Conservation (phyloP, 2,329 filamentous ascomycete genomes). For the Colletotrichum tofieldiae region DNA sequence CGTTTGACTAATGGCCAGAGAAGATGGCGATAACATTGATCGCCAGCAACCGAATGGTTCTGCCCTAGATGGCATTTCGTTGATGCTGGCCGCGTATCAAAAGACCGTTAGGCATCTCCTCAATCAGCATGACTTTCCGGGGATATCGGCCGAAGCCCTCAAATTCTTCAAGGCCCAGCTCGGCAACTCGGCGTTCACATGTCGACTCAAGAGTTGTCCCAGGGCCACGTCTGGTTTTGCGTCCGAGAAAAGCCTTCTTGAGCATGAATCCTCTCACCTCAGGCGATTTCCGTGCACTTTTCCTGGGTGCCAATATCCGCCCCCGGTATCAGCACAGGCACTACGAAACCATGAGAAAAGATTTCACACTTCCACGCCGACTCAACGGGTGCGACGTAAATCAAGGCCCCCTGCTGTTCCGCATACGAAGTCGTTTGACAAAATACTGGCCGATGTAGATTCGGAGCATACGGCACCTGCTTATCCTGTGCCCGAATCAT, state of each 20-base stretch:
- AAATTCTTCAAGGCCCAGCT: not conserved
- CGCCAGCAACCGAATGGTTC: not conserved
- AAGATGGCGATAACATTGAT: not conserved
- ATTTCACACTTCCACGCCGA: not conserved
- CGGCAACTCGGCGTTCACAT: not conserved
- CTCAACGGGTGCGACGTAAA: not conserved
- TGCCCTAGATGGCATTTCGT: not conserved
- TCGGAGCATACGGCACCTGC: no score
- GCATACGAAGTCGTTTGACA: not conserved
- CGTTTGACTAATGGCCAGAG: not conserved
- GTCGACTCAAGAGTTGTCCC: not conserved
- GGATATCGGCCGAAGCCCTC: not conserved
- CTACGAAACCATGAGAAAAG: not conserved
- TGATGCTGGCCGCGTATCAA: not conserved
- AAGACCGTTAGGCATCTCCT: not conserved
- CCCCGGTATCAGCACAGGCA: not conserved
- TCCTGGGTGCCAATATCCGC: not conserved
- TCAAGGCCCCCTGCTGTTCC: no score
- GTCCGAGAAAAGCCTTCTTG: not conserved
- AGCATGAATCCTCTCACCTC: not conserved
- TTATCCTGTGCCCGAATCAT: no score
- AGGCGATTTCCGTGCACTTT: not conserved
- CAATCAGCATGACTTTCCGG: not conserved
- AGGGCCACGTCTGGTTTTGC: not conserved
- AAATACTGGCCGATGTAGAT: no score